phyloP scores from a whole-genome alignment of 176 grass and related monocot species.

The barley (Hordeum vulgare) region DNA sequence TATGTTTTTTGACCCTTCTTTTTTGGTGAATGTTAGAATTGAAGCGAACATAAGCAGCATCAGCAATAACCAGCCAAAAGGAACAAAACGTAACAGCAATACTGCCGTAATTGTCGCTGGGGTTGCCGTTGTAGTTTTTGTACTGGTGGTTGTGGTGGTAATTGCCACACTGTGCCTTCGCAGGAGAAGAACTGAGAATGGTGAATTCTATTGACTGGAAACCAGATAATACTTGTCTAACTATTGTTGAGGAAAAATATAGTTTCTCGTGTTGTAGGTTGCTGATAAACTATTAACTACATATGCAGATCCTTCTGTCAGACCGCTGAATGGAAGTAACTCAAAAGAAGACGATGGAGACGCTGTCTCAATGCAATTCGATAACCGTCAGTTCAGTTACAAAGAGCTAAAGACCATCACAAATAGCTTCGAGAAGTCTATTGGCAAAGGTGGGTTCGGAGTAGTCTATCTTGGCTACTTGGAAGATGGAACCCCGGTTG shows the following conservation, averaged over 20 bases:
- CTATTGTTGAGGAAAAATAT: background rate
- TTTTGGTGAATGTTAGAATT: background rate
- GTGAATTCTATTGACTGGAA: background rate
- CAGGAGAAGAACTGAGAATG: constrained; percentile 6
- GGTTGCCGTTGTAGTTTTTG: background rate
- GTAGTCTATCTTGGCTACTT: constrained; percentile 43
- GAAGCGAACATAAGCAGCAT: background rate
- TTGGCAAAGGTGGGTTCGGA: constrained; percentile 55
- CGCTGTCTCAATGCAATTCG: constrained; percentile 22
- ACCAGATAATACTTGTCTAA: background rate
- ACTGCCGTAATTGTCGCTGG: background rate
- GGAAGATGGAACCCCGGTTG: constrained; percentile 53
- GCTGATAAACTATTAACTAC: background rate
- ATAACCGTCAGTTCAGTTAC: constrained; percentile 47
- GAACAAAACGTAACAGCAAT: background rate
- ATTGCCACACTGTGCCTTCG: constrained; percentile 4
- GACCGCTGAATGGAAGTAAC: background rate
- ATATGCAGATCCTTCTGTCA: constrained; percentile 8
- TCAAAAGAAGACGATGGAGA: constrained; percentile 11
- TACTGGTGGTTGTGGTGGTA: background rate
- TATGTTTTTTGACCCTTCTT: background rate
- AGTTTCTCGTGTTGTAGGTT: background rate
- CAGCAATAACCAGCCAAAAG: background rate
- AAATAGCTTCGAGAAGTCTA: constrained; percentile 31
- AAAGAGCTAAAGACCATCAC: constrained; percentile 47